A percentile compares a stretch with the other conserved stretches of the same genome.
phyloP scores from a whole-genome alignment of 176 grass and related monocot species.

The Hyparrhenia diplandra region DNA sequence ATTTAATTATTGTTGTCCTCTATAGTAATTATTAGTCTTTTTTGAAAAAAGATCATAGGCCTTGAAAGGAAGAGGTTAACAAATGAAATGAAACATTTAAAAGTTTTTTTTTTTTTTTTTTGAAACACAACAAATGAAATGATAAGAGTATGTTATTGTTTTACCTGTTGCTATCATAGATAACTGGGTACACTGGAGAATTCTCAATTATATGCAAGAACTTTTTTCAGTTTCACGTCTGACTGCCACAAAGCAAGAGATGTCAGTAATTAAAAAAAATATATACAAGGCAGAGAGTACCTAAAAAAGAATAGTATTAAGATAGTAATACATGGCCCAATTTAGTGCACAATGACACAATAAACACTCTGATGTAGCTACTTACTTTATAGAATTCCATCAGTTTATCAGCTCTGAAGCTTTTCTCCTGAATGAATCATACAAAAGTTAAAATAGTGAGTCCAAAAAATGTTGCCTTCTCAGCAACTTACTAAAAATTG shows the following conservation, averaged over 20 bases:
- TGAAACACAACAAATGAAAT: no score
- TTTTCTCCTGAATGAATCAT: constrained; percentile 62
- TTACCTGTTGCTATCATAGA: constrained; percentile 94
- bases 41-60: no score
- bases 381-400: constrained; percentile 88
- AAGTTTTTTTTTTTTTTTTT: no score
- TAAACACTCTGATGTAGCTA: neutral
- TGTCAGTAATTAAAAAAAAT: constrained; percentile 24
- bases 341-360: neutral
- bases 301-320: neutral
- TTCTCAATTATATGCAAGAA: constrained; percentile 96
- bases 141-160: neutral
- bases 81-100: no score
- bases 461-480: neutral
- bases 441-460: constrained; percentile 23
- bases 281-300: neutral
- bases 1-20: neutral
- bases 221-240: constrained; percentile 95
- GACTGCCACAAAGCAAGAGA: constrained; percentile 44
- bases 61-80: no score
- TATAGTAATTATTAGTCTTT: no score
- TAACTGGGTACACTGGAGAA: constrained; percentile 88
- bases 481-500: neutral
- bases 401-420: constrained; percentile 71
- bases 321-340: neutral